Conservation (phyloP, 1,139 yeast genomes). For the Hyphopichia buzzinii region DNA sequence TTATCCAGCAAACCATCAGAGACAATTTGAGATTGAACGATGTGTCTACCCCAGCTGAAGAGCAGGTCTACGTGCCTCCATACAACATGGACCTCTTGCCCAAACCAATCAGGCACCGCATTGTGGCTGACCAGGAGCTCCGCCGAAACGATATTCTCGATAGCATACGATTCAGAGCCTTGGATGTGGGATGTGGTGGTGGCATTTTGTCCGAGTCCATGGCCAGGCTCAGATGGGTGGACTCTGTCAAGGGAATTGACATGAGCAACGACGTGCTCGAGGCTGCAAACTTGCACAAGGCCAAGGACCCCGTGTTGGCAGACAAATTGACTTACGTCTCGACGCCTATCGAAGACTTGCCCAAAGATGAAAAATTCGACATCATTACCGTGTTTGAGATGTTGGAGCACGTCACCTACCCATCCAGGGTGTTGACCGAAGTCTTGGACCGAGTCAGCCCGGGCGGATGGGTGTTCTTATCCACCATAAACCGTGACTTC, state of each 20-base stretch:
- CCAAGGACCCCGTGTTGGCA: slow-evolving; percentile 59
- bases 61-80: slow-evolving; percentile 72
- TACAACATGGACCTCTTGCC: slow-evolving; percentile 71
- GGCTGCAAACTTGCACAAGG: slow-evolving; percentile 72
- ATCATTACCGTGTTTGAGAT: slow-evolving; percentile 90
- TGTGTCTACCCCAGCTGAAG: slow-evolving; percentile 33
- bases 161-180: slow-evolving; percentile 43
- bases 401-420: slow-evolving; percentile 89
- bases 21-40: slow-evolving; percentile 45
- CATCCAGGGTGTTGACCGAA: slow-evolving; percentile 64
- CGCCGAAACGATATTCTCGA: slow-evolving; percentile 41
- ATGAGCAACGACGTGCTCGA: slow-evolving; percentile 76
- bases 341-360: slow-evolving; percentile 59
- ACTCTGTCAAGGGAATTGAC: slow-evolving; percentile 76
- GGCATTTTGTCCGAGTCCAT: slow-evolving; percentile 86
- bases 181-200: slow-evolving; percentile 98
- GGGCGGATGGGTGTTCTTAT: slow-evolving; percentile 82
- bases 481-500: slow-evolving; percentile 88
- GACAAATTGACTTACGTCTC: slow-evolving; percentile 58
- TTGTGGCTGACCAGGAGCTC: slow-evolving; percentile 46
- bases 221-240: slow-evolving; percentile 69
- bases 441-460: slow-evolving; percentile 69
- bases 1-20: slow-evolving; percentile 62
- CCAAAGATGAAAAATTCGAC: slow-evolving; percentile 53
- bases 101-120: slow-evolving; percentile 40